Evolutionary conservation across 1,139 yeast species (phyloP).

Genomic region (Candida freyschussii): DNA sequence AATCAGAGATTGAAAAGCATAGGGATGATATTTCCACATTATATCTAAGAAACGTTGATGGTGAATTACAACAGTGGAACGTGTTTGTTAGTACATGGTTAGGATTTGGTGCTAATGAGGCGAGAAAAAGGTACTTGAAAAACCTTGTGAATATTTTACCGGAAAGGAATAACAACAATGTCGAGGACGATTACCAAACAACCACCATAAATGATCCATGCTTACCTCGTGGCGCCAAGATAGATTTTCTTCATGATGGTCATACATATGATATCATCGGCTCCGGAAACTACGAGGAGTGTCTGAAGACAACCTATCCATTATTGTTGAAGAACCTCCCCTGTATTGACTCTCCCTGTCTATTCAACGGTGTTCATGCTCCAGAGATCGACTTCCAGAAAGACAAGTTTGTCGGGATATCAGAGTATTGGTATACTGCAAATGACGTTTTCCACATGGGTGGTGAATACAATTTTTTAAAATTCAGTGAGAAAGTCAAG

Average conservation of each 20-base stretch:
- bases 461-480: constrained; percentile 64
- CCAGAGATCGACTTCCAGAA: constrained; percentile 65
- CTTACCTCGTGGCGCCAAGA: constrained; percentile 52
- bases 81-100: constrained; percentile 80
- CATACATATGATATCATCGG: constrained; percentile 50
- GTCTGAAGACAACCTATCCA: constrained; percentile 66
- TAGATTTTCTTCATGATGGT: constrained; percentile 42
- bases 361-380: constrained; percentile 78
- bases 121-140: constrained; percentile 57
- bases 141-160: constrained; percentile 44
- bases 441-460: constrained; percentile 76
- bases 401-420: constrained; percentile 72
- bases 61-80: constrained; percentile 59
- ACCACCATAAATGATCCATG: constrained; percentile 59
- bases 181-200: constrained; percentile 37
- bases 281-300: constrained; percentile 63
- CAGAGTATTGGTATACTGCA: constrained; percentile 85
- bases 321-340: constrained; percentile 66
- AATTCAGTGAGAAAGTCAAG: constrained; percentile 55
- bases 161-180: constrained; percentile 34
- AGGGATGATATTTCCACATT: constrained; percentile 58
- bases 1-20: constrained; percentile 49
- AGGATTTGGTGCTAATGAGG: constrained; percentile 83
- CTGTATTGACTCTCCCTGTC: constrained; percentile 67
- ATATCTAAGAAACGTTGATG: constrained; percentile 53